Conservation (phyloP, 2,329 filamentous ascomycete genomes). For the Hirsutella minnesotensis region DNA sequence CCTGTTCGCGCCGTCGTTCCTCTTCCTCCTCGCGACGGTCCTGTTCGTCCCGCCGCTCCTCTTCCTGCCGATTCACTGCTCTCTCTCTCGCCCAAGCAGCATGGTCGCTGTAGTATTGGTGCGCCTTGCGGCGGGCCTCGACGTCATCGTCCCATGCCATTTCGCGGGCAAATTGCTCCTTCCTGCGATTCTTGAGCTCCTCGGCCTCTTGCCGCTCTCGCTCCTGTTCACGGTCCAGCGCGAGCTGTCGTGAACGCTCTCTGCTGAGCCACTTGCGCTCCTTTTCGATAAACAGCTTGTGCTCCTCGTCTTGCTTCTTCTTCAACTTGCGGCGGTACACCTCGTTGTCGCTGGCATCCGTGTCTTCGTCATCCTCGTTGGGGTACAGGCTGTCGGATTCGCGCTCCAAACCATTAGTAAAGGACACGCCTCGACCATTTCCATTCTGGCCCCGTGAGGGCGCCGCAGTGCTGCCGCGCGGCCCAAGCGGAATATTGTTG, state of each 20-base stretch:
- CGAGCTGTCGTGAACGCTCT: conserved; percentile 72
- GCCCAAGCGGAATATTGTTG: conserved; percentile 33
- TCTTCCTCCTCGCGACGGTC: conserved; percentile 71
- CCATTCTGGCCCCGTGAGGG: conserved; percentile 56
- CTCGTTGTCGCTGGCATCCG: conserved; percentile 78
- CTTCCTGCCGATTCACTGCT: conserved; percentile 57
- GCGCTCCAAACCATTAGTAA: conserved; percentile 67
- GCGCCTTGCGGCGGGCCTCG: conserved; percentile 60
- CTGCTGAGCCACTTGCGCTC: conserved; percentile 86
- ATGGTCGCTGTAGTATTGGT: conserved; percentile 81
- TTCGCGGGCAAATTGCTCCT: conserved; percentile 52
- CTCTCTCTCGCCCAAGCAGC: conserved; percentile 78
- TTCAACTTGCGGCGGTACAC: conserved; percentile 60
- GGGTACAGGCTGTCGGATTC: conserved; percentile 41
- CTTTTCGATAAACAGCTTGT: conserved; percentile 73
- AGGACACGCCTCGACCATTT: conserved; percentile 43
- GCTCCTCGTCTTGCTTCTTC: conserved; percentile 62
- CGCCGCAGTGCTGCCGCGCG: conserved; percentile 45
- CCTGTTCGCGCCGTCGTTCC: conserved; percentile 57
- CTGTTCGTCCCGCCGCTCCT: conserved; percentile 66
- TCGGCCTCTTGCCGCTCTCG: conserved; percentile 67
- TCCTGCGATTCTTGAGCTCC: conserved; percentile 52
- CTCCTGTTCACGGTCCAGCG: conserved; percentile 72
- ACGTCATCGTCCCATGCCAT: conserved; percentile 80
- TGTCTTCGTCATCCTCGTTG: conserved; percentile 71